phyloP scores from a whole-genome alignment of 805 yeast genomes.

The Suhomyces tanzawaensis region DNA sequence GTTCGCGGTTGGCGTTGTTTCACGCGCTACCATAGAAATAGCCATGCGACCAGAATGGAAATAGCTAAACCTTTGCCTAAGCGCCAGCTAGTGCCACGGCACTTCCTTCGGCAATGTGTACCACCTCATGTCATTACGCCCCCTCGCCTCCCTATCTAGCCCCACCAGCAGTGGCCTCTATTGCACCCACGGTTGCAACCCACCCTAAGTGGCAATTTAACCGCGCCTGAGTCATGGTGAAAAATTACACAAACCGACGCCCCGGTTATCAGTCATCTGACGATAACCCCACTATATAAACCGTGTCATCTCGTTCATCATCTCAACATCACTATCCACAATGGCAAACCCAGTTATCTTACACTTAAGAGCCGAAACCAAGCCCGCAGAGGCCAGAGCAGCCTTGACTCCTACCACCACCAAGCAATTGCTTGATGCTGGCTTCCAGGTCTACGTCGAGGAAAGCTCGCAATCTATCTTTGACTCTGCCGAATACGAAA shows the following conservation, averaged over 20 bases:
- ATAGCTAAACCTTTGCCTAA: too few species aligned
- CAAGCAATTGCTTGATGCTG: constrained; percentile 78
- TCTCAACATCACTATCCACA: neutral
- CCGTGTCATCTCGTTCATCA: neutral
- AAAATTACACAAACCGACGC: constrained; percentile 2
- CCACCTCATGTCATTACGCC: too few species aligned
- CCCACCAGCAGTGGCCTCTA: neutral
- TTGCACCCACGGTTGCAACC: neutral
- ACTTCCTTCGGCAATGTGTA: too few species aligned
- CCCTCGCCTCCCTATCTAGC: too few species aligned
- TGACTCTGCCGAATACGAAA: constrained; percentile 67
- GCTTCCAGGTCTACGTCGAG: constrained; percentile 87
- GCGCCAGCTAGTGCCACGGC: too few species aligned
- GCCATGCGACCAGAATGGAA: too few species aligned
- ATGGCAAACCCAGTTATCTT: constrained; percentile 50
- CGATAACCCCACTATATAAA: neutral
- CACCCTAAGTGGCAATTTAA: neutral
- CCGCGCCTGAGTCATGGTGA: constrained; percentile 5
- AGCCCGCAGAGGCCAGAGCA: constrained; percentile 96
- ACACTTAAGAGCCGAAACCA: constrained; percentile 95
- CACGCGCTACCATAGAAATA: too few species aligned
- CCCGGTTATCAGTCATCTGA: too few species aligned
- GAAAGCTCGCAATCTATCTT: constrained; percentile 83
- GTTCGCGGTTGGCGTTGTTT: too few species aligned
- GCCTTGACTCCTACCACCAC: constrained; percentile 93